A percentile compares a stretch with the other conserved stretches of the same genome.
phyloP scores from a whole-genome alignment of 306 rosid genomes.

The Hylodesmum podocarpum region DNA sequence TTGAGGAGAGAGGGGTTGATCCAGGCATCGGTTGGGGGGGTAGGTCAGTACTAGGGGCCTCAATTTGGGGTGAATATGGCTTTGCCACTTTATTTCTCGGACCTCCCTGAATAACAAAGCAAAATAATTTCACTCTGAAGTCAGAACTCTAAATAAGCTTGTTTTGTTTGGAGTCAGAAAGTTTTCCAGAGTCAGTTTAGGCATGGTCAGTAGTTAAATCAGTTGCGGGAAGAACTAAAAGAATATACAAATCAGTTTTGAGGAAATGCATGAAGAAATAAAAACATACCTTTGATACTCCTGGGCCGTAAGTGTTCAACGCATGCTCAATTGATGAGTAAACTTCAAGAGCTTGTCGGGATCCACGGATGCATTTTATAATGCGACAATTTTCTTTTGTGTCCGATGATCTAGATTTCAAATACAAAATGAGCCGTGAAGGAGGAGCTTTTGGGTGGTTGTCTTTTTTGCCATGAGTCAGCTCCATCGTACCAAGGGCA shows the following conservation, averaged over 20 bases:
- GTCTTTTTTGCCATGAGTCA: constrained; percentile 80
- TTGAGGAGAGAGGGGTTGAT: constrained; percentile 62
- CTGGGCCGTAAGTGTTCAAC: constrained; percentile 64
- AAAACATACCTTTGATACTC: constrained; percentile 64
- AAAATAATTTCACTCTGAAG: constrained; percentile 15
- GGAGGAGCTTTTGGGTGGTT: constrained; percentile 63
- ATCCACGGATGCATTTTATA: constrained; percentile 67
- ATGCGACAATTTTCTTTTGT: constrained; percentile 57
- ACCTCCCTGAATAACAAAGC: constrained; percentile 51
- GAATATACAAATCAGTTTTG: background rate
- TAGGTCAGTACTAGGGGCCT: constrained; percentile 47
- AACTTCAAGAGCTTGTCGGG: constrained; percentile 68
- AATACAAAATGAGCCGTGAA: constrained; percentile 65
- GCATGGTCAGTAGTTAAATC: background rate
- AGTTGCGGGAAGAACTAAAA: background rate
- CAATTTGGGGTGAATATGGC: constrained; percentile 83
- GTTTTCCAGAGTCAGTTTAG: background rate
- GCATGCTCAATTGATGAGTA: constrained; percentile 84
- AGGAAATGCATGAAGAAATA: background rate
- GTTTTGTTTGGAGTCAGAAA: background rate
- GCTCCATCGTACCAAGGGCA: constrained; percentile 74
- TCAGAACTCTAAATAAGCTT: background rate
- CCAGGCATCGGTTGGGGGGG: constrained; percentile 58
- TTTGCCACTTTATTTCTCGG: constrained; percentile 51
- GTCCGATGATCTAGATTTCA: constrained; percentile 63